These are phyloP conservation scores for Limnanthes douglasii DNA, from an alignment of 345 rosid genomes.

Conservation along the genomic window DNA sequence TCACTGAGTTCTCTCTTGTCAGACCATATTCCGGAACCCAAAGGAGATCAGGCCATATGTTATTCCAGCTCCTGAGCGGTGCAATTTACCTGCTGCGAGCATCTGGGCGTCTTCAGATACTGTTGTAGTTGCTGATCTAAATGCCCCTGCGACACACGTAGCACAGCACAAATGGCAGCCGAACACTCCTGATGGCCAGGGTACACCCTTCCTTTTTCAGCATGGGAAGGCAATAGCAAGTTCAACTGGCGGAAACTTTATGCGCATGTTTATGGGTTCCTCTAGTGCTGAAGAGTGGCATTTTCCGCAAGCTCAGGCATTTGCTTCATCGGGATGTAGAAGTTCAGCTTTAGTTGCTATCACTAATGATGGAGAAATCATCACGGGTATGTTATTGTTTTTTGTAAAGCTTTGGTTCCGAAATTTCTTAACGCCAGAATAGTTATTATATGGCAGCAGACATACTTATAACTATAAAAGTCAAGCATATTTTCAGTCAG, in stretches of 20 bases:
- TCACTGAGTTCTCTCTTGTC: conserved; percentile 15
- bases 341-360: conserved; percentile 68
- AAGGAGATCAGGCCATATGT: conserved; percentile 63
- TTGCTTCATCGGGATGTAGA: conserved; percentile 74
- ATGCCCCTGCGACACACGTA: conserved; percentile 88
- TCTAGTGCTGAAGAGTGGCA: conserved; percentile 56
- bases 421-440: no score
- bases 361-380: conserved; percentile 64
- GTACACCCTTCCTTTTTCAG: conserved; percentile 84
- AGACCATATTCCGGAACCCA: conserved; percentile 95
- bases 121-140: conserved; percentile 57
- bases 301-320: conserved; percentile 87
- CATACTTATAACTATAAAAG: no score
- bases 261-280: conserved; percentile 89
- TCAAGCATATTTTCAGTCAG: no score
- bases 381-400: conserved; percentile 46
- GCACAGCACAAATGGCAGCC: conserved; percentile 96
- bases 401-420: conserved; percentile 3
- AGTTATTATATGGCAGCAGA: no score
- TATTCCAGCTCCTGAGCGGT: conserved; percentile 70
- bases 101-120: conserved; percentile 82
- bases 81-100: conserved; percentile 93
- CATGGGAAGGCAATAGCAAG: conserved; percentile 61
- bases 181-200: conserved; percentile 92
- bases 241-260: conserved; percentile 55